These are phyloP conservation scores for Amorphotheca resinae DNA, from an alignment of 495 filamentous ascomycete species.

Conservation along the genomic window DNA sequence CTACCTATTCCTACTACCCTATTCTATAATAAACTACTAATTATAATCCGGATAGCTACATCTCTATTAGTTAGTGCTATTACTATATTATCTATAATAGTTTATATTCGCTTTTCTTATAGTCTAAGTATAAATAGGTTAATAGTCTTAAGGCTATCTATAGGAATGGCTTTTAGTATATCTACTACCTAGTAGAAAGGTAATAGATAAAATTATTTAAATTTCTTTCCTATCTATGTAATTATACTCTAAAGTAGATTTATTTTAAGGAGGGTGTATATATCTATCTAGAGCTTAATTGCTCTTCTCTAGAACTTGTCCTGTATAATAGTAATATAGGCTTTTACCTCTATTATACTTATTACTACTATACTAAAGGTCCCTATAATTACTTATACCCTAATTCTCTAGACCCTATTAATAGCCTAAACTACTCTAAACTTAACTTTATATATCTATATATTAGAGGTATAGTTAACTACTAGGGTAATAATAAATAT, in stretches of 20 bases:
- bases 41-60: constrained; percentile 2
- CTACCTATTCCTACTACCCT: constrained; percentile 1
- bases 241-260: constrained; percentile 7
- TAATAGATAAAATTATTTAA: constrained; percentile 3
- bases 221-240: not conserved
- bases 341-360: constrained; percentile 19
- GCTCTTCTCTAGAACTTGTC: not conserved
- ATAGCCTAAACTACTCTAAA: constrained; percentile 16
- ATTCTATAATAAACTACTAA: constrained; percentile 4
- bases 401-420: constrained; percentile 23
- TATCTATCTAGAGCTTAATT: constrained; percentile 6
- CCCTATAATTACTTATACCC: constrained; percentile 25
- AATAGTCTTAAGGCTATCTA: constrained; percentile 8
- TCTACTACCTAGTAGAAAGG: constrained; percentile 9
- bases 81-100: not conserved
- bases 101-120: constrained; percentile 7
- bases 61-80: not conserved
- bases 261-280: constrained; percentile 6
- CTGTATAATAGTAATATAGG: constrained; percentile 3
- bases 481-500: constrained; percentile 21
- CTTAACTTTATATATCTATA: constrained; percentile 24
- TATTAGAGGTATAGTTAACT: constrained; percentile 26
- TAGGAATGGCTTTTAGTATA: constrained; percentile 4
- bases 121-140: constrained; percentile 3
- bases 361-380: constrained; percentile 20